Evolutionary conservation across 176 grass and related monocot genomes (phyloP).

Genomic region (Ananas comosus): DNA sequence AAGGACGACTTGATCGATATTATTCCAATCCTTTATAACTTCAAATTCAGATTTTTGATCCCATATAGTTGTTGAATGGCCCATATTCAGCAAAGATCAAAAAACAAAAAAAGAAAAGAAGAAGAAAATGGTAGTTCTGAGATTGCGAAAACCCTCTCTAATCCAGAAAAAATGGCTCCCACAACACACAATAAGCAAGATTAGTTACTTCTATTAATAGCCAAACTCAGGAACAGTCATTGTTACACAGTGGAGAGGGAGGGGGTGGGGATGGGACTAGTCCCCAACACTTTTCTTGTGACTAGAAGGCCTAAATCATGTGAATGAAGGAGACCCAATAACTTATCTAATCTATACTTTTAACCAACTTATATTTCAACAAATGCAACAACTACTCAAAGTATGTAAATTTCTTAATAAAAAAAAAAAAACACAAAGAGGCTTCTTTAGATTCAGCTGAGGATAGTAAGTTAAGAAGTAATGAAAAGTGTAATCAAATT

Average conservation of each 20-base stretch:
- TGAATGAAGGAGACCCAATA: not conserved
- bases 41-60: conserved; percentile 51
- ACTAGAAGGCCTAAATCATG: not conserved
- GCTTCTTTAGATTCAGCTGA: too few species aligned
- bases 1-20: conserved; percentile 53
- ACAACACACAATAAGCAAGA: conserved; percentile 2
- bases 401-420: too few species aligned
- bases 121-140: not conserved
- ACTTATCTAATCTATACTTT: not conserved
- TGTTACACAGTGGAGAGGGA: not conserved
- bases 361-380: not conserved
- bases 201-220: not conserved
- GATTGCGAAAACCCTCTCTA: not conserved
- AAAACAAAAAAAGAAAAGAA: not conserved
- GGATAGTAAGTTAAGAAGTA: too few species aligned
- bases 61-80: conserved; percentile 11
- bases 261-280: not conserved
- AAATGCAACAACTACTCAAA: too few species aligned
- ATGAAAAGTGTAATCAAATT: too few species aligned
- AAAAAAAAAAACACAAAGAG: too few species aligned
- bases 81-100: not conserved
- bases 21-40: conserved; percentile 57
- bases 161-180: not conserved
- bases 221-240: not conserved
- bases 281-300: conserved; percentile 4